Evolutionary conservation across 352 stramenopile species (phyloP), one percentile per base, ranked within the genome.

Genomic region (Globisporangium viniferum): DNA sequence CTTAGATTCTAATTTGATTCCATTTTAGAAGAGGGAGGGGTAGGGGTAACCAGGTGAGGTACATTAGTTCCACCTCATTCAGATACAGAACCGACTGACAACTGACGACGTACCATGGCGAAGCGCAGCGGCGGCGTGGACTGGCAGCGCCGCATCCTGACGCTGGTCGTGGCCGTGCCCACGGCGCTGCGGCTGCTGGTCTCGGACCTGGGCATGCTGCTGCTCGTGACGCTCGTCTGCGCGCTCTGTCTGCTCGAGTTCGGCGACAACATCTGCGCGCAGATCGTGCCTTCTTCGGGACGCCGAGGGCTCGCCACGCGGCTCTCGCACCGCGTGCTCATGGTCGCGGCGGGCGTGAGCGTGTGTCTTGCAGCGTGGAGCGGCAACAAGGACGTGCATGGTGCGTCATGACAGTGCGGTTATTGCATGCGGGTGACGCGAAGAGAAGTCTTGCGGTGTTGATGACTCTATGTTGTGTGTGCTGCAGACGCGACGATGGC

Each of bases 211-310:
- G 82, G 82, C 27, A 89, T 87, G 77, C 70, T 83, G 31, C 39
- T 78, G 20, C 75, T 93, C 8, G 81, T 82, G 22, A 68, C 71
- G 39, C 71, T 66, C 31, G 66, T 93, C 49, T 90, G 82, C 62
- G 73, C 64, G 14, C 71, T 89, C 53, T 88, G 75, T 53, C 67
- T 91, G 24, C 59, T 85, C 56, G 85, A 93, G 71, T 93, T 89
- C 64, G 73, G 68, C 5, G 53, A 67, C 62, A 86, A 73, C 41
- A 78, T 93, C 53, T 83, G 78, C 61, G 68, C 71, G 9, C 71
- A 68, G 51, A 80, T 90, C 60, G 72, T 81, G 12, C 67, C 72
- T 49, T 49, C 41, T 20, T 49, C 41, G 4, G 33, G 20, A 10
- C 49, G 51, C 22, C 49, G 22, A 8, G 35, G 3, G 3, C 29